Evolutionary conservation across 2,329 filamentous ascomycete genomes (phyloP), one percentile per base, ranked within the genome.

Genomic region (Harringtonia lauricola): DNA sequence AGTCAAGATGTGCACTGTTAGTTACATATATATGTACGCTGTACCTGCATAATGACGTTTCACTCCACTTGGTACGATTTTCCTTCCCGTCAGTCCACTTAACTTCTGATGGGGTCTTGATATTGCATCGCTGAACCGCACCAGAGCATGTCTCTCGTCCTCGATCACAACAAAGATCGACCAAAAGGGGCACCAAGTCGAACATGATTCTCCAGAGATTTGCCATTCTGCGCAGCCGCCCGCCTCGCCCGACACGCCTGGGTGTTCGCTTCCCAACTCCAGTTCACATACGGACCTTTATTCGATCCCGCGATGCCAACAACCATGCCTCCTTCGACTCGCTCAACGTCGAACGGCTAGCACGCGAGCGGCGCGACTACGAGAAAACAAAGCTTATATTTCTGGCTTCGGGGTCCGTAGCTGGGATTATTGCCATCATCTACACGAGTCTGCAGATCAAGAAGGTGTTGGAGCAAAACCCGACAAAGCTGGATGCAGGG

Each of bases 371-470:
- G 13, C 60, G 64, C 42, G 64, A 73, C 40, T 76, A 76, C 55
- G 62, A 76, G 49, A 60, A 62, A 26, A 67, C 70, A 45, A 66
- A 71, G 33, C 70, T 63, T 4, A 65, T 67, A 13, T 76, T 77
- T 50, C 64, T 78, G 10, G 56, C 67, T 17, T 66, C 65, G 15
- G 74, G 74, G 18, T 64, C 67, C 18, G 49, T 72, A 12, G 67
- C 71, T 6, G 70, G 74, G 26, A 52, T 71, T 45, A 55, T 74
- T 28, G 68, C 70, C 21, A 67, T 70, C 53, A 53, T 65, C 47
- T 76, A 72, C 57, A 72, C 71, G 4, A 66, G 64, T 10, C 73
- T 61, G 57, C 73, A 73, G 55, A 64, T 77, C 35, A 70, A 67
- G 52, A 49, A 64, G 47, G 63, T 63, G 35, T 50, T 59, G 38